Evolutionary conservation across 768 basidiomycete genomes (phyloP).

Genomic region (Trametes villosa): DNA sequence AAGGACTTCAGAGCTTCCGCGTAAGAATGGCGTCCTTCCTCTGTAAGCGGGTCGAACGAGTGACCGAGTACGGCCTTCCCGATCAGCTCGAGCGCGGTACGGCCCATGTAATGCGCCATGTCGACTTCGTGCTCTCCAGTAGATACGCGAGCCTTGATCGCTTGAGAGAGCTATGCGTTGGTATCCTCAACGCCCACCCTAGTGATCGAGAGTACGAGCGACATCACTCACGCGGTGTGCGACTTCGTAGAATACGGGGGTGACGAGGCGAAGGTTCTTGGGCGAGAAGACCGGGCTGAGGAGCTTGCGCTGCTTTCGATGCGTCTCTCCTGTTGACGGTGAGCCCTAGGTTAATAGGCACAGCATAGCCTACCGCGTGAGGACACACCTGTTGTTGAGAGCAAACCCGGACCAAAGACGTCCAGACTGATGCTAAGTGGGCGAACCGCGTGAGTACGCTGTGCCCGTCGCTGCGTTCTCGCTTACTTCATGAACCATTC

Average conservation of each 20-base stretch:
- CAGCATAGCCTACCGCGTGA: neutral
- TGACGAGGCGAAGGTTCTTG: conserved; percentile 13
- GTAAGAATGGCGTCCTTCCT: conserved; percentile 22
- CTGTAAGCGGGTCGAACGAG: conserved; percentile 29
- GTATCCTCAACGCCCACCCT: no score
- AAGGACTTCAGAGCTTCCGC: conserved; percentile 29
- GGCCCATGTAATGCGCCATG: conserved; percentile 27
- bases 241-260: conserved; percentile 19
- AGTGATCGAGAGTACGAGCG: neutral
- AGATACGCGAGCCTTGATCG: conserved; percentile 8
- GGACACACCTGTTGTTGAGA: conserved; percentile 10
- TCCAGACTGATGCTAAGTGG: neutral
- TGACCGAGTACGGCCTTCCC: conserved; percentile 30
- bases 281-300: conserved; percentile 22
- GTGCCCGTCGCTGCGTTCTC: neutral
- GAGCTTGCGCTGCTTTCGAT: conserved; percentile 29
- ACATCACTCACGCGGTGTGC: neutral
- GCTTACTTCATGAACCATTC: conserved; percentile 13
- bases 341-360: neutral
- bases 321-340: conserved; percentile 19
- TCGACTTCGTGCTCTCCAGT: conserved; percentile 19
- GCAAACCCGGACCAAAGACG: conserved; percentile 7
- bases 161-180: conserved; percentile 20
- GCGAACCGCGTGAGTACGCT: neutral
- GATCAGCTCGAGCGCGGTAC: conserved; percentile 29